Percentiles rank a stretch among this genome's conserved stretches.
phyloP scores from a whole-genome alignment of 1,139 yeast genomes.

The Dujonia santamariae region DNA sequence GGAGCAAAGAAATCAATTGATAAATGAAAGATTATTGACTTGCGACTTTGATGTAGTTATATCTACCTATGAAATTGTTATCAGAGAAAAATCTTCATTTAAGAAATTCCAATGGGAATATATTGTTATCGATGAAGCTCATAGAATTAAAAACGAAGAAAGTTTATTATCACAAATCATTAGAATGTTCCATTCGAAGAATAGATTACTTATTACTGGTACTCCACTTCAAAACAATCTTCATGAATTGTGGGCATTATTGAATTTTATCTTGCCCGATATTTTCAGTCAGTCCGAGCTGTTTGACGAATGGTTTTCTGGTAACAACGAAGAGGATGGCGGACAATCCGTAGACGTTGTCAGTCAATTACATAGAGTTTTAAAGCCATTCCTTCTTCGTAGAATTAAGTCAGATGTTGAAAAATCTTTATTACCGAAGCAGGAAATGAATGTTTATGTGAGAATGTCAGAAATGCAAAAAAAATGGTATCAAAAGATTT shows the following conservation, averaged over 20 bases:
- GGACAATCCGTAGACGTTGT: slow-evolving; percentile 46
- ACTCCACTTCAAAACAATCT: slow-evolving; percentile 93
- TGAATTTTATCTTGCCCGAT: slow-evolving; percentile 89
- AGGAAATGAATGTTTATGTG: slow-evolving; percentile 83
- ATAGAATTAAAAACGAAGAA: slow-evolving; percentile 92
- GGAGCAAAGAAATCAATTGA: slow-evolving; percentile 63
- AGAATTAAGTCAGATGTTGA: slow-evolving; percentile 94
- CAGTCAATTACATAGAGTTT: slow-evolving; percentile 78
- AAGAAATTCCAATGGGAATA: slow-evolving; percentile 92
- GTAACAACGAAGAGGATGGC: slow-evolving; percentile 32
- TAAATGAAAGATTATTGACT: slow-evolving; percentile 56
- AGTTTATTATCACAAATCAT: slow-evolving; percentile 87
- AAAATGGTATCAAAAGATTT: slow-evolving; percentile 81
- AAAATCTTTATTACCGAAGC: slow-evolving; percentile 83
- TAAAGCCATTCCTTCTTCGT: slow-evolving; percentile 84
- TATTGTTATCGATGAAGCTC: slow-evolving; percentile 94
- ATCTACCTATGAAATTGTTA: slow-evolving; percentile 90
- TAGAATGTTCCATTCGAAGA: slow-evolving; percentile 79
- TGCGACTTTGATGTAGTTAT: slow-evolving; percentile 87
- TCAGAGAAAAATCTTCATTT: slow-evolving; percentile 77
- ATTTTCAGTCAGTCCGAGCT: slow-evolving; percentile 88
- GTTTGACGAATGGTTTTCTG: slow-evolving; percentile 82
- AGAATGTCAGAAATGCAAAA: slow-evolving; percentile 96
- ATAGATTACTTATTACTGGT: slow-evolving; percentile 86
- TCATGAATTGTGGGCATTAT: slow-evolving; percentile 93